Evolutionary conservation across 2,329 filamentous ascomycete genomes (phyloP).

Genomic region (Boeremia exigua): DNA sequence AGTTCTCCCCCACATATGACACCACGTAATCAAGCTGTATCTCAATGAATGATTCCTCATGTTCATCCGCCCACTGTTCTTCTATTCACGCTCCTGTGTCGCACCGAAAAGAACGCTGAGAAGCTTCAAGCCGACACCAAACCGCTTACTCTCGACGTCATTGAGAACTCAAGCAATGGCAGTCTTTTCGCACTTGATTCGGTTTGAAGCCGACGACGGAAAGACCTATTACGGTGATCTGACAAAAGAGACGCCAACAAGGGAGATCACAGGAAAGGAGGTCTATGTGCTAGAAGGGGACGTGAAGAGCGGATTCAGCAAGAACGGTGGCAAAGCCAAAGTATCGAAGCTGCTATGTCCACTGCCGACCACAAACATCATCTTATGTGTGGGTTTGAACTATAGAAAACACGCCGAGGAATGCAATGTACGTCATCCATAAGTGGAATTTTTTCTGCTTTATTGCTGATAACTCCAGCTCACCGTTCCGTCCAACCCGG

Average conservation of each 20-base stretch:
- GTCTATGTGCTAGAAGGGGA: constrained; percentile 40
- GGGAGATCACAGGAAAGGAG: constrained; percentile 38
- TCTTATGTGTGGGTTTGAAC: constrained; percentile 46
- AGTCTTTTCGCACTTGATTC: constrained; percentile 42
- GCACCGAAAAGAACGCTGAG: background rate
- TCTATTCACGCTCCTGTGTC: background rate
- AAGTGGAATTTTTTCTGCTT: background rate
- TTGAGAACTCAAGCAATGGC: constrained; percentile 20
- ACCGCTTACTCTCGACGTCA: constrained; percentile 4
- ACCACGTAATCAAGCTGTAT: constrained; percentile 5
- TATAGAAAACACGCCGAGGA: constrained; percentile 45
- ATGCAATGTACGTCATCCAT: constrained; percentile 28
- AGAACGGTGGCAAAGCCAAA: constrained; percentile 32
- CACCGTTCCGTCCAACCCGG: constrained; percentile 38
- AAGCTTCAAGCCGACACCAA: background rate
- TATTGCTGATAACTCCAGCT: constrained; percentile 21
- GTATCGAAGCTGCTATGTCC: constrained; percentile 43
- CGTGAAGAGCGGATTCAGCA: constrained; percentile 38
- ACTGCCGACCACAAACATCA: constrained; percentile 35
- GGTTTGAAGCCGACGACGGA: constrained; percentile 40
- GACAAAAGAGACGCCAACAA: constrained; percentile 35
- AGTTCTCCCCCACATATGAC: constrained; percentile 7
- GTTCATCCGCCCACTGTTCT: background rate
- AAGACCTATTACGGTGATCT: constrained; percentile 42
- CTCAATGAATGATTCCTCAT: background rate